A percentile compares a stretch with the other conserved stretches of the same genome.
These are phyloP conservation scores for grape (Vitis vinifera) DNA, from an alignment of 164 flowering plant genomes.

Conservation along the genomic window ASM3070453v1 NC_081808.1:21526001-21526500, in stretches of 20 bases:
- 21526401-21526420: constrained; percentile 98
- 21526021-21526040: background rate
- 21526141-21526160: constrained; percentile 55
- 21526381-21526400: constrained; percentile 87
- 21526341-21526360: constrained; percentile 80
- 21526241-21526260: constrained; percentile 48
- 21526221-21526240: constrained; percentile 46
- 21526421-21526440: constrained; percentile 99
- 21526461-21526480: background rate
- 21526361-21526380: constrained; percentile 82
- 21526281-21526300: constrained; percentile 81
- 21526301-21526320: constrained; percentile 67
- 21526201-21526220: constrained; percentile 20
- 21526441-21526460: constrained; percentile 96
- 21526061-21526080: constrained; percentile 78
- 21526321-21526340: constrained; percentile 93
- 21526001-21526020: constrained; percentile 1
- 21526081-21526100: constrained; percentile 70
- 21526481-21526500: background rate
- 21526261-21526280: constrained; percentile 74
- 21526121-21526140: constrained; percentile 58
- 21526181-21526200: background rate
- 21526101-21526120: constrained; percentile 51
- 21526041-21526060: constrained; percentile 78
- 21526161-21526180: background rate